phyloP scores from a whole-genome alignment of 495 filamentous ascomycete species.

The Penicillium dipodomyicola region DNA sequence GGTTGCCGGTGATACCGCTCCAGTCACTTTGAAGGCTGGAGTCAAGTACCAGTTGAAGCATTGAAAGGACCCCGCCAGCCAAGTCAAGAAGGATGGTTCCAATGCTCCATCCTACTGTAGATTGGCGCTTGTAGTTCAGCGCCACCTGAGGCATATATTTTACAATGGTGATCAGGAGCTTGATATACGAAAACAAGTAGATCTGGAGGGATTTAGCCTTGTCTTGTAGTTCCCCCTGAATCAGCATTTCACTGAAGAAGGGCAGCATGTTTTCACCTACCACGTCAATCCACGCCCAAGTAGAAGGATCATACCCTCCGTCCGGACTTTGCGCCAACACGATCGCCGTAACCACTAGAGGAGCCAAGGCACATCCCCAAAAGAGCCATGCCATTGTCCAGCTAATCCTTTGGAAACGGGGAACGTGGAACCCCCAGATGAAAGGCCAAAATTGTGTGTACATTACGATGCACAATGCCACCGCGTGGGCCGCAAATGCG shows the following conservation, averaged over 20 bases:
- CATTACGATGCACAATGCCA: conserved; percentile 62
- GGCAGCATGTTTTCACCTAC: conserved; percentile 46
- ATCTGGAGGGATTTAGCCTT: conserved; percentile 45
- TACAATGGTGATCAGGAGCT: conserved; percentile 80
- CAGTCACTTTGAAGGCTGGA: conserved; percentile 81
- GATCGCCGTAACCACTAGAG: conserved; percentile 54
- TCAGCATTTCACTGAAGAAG: neutral
- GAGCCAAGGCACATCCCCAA: conserved; percentile 59
- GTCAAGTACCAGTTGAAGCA: conserved; percentile 80
- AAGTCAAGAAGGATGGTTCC: conserved; percentile 82
- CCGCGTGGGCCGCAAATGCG: conserved; percentile 77
- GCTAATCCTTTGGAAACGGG: conserved; percentile 54
- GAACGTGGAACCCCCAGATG: conserved; percentile 72
- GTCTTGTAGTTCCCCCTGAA: neutral
- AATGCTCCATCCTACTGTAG: conserved; percentile 87
- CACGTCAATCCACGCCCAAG: conserved; percentile 78
- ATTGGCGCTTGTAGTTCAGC: conserved; percentile 76
- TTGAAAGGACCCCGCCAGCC: conserved; percentile 74
- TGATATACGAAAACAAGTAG: conserved; percentile 80
- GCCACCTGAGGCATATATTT: conserved; percentile 90
- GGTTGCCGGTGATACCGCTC: conserved; percentile 87
- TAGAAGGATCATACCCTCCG: conserved; percentile 49
- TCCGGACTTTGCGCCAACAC: conserved; percentile 51
- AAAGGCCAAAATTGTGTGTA: conserved; percentile 69
- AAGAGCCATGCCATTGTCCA: conserved; percentile 64